Conservation (phyloP, 805 yeast genomes). For the Candida chauliodis region DNA sequence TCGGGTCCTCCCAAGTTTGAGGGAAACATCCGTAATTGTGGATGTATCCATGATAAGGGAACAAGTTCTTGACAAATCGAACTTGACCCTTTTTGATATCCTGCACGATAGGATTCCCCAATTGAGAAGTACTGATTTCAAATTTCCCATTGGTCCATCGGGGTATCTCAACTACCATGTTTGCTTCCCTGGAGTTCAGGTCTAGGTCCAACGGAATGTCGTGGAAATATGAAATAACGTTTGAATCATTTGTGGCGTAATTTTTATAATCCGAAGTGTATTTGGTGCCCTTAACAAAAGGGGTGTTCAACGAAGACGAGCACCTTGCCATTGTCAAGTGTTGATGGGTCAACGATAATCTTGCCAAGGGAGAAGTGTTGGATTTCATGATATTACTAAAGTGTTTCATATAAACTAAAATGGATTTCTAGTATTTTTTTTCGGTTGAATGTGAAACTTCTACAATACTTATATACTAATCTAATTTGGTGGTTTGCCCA, state of each 20-base stretch:
- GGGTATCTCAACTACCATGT: conserved; percentile 45
- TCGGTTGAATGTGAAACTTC: too few relatives aligned
- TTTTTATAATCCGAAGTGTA: conserved; percentile 37
- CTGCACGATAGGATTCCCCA: conserved; percentile 76
- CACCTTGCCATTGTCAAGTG: not conserved
- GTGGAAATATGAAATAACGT: conserved; percentile 63
- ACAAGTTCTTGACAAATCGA: conserved; percentile 73
- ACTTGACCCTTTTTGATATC: conserved; percentile 73
- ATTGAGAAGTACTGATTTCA: conserved; percentile 58
- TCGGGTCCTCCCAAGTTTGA: conserved; percentile 98
- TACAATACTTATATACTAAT: too few relatives aligned
- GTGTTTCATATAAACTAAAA: not conserved
- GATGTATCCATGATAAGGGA: conserved; percentile 81
- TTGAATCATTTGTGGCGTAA: conserved; percentile 43
- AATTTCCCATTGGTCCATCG: conserved; percentile 82
- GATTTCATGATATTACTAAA: not conserved
- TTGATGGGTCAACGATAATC: conserved; percentile 12
- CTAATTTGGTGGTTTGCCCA: conserved; percentile 32
- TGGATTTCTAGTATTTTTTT: too few relatives aligned
- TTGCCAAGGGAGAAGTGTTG: conserved; percentile 8
- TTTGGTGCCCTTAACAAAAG: conserved; percentile 28
- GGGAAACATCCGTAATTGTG: conserved; percentile 88
- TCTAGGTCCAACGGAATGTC: conserved; percentile 61
- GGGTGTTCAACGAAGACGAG: not conserved
- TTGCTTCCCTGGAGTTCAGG: conserved; percentile 35